These are phyloP conservation scores for Fraxinus anomala DNA, from an alignment of 257 asterid genomes.

Conservation along the genomic window DNA sequence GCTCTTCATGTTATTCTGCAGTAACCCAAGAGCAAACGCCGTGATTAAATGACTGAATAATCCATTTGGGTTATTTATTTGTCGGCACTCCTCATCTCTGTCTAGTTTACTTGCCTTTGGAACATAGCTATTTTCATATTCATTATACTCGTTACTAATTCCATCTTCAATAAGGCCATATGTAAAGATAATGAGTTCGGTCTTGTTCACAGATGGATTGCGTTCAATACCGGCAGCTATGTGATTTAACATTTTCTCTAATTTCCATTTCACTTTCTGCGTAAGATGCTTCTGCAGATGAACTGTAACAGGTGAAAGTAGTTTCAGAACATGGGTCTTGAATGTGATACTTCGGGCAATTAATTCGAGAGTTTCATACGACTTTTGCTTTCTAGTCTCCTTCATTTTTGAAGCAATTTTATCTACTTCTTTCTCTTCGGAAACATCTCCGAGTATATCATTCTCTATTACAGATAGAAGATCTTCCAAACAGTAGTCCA, in stretches of 20 bases:
- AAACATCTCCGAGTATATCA: constrained; percentile 89
- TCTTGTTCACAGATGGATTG: constrained; percentile 76
- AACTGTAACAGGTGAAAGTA: constrained; percentile 66
- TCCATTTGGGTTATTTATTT: constrained; percentile 34
- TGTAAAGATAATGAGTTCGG: constrained; percentile 64
- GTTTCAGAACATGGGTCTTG: constrained; percentile 70
- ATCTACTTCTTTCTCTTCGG: constrained; percentile 96
- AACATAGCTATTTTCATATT: constrained; percentile 29
- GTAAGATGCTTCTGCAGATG: constrained; percentile 70
- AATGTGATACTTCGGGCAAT: constrained; percentile 79
- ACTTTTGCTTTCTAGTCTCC: constrained; percentile 89
- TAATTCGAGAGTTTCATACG: constrained; percentile 81
- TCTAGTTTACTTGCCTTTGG: constrained; percentile 27
- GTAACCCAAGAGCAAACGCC: constrained; percentile 71
- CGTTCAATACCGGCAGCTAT: constrained; percentile 76
- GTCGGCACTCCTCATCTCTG: constrained; percentile 36
- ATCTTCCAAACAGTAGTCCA: constrained; percentile 82
- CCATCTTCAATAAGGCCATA: constrained; percentile 72
- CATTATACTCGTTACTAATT: constrained; percentile 43
- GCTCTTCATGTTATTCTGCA: constrained; percentile 66
- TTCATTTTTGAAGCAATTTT: constrained; percentile 95
- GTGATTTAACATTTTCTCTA: constrained; percentile 77
- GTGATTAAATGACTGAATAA: constrained; percentile 63
- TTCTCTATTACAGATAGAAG: constrained; percentile 67
- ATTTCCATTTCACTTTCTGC: constrained; percentile 65